These are phyloP conservation scores for Ceratobasidium sp. DNA, from an alignment of 1,284 basidiomycete genomes.

Conservation along the genomic window DNA sequence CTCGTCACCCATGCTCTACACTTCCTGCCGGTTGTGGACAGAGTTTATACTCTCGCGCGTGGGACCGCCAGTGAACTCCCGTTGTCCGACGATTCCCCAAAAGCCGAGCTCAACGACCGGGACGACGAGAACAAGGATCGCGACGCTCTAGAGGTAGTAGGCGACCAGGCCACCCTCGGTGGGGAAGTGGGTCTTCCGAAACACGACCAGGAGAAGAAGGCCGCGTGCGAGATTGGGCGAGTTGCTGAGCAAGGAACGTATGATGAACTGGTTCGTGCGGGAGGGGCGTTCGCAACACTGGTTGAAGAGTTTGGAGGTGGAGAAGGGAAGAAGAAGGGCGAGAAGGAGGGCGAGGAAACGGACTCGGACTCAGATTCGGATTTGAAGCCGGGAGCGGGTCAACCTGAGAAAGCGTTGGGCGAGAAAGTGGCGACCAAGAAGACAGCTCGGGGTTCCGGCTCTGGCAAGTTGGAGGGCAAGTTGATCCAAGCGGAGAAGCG, in stretches of 20 bases:
- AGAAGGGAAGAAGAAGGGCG: constrained; percentile 60
- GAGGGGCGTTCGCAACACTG: constrained; percentile 66
- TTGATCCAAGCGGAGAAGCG: constrained; percentile 75
- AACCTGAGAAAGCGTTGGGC: constrained; percentile 49
- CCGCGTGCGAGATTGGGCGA: constrained; percentile 59
- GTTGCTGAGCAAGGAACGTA: constrained; percentile 78
- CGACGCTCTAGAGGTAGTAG: too few relatives aligned
- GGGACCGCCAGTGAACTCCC: not conserved
- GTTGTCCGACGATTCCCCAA: too few relatives aligned
- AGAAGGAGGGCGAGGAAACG: too few relatives aligned
- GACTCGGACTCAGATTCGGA: not conserved
- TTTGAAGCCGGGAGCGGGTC: too few relatives aligned
- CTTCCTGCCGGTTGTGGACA: constrained; percentile 76
- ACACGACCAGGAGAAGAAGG: too few relatives aligned
- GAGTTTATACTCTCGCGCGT: constrained; percentile 70
- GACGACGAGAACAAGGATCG: too few relatives aligned
- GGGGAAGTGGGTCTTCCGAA: not conserved
- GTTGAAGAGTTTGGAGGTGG: constrained; percentile 75
- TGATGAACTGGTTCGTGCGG: constrained; percentile 64
- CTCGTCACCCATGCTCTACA: constrained; percentile 82
- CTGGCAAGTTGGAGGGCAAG: constrained; percentile 72
- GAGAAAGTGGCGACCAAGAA: constrained; percentile 56
- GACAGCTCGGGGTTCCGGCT: constrained; percentile 55
- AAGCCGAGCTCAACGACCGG: too few relatives aligned
- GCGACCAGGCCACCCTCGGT: not conserved